phyloP scores from a whole-genome alignment of 2,329 filamentous ascomycete species.

The Knufia petricola region DNA sequence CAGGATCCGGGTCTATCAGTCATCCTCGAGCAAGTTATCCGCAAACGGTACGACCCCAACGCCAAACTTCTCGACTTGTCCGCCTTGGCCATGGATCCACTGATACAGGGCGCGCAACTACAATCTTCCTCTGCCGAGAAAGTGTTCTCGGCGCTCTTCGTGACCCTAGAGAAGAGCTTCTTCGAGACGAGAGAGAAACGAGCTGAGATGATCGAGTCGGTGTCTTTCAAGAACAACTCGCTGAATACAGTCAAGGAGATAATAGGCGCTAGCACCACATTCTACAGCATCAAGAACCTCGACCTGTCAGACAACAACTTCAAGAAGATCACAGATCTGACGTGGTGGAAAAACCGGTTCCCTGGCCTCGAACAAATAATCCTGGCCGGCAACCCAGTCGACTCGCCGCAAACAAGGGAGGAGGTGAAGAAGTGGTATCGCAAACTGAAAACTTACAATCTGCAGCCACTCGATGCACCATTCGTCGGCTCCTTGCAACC shows the following conservation, averaged over 20 bases:
- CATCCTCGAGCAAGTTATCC: slow-evolving; percentile 45
- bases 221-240: slow-evolving; percentile 72
- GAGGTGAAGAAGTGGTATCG: slow-evolving; percentile 77
- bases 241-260: slow-evolving; percentile 64
- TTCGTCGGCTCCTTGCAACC: slow-evolving; percentile 60
- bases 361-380: slow-evolving; percentile 70
- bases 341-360: slow-evolving; percentile 71
- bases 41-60: slow-evolving; percentile 60
- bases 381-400: slow-evolving; percentile 66
- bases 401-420: slow-evolving; percentile 51
- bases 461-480: slow-evolving; percentile 57
- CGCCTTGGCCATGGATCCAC: slow-evolving; percentile 61
- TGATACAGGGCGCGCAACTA: slow-evolving; percentile 64
- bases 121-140: slow-evolving; percentile 67
- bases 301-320: slow-evolving; percentile 82
- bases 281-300: slow-evolving; percentile 78
- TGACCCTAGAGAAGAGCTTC: slow-evolving; percentile 60
- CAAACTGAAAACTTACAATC: slow-evolving; percentile 65
- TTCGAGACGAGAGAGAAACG: slow-evolving; percentile 66
- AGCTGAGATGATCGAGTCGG: slow-evolving; percentile 66
- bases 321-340: slow-evolving; percentile 55
- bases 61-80: slow-evolving; percentile 76
- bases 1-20: background rate
- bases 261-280: slow-evolving; percentile 63
- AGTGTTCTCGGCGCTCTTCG: slow-evolving; percentile 87